Conservation (phyloP, 2,329 filamentous ascomycete species). For the Helminthosporium solani region DNA sequence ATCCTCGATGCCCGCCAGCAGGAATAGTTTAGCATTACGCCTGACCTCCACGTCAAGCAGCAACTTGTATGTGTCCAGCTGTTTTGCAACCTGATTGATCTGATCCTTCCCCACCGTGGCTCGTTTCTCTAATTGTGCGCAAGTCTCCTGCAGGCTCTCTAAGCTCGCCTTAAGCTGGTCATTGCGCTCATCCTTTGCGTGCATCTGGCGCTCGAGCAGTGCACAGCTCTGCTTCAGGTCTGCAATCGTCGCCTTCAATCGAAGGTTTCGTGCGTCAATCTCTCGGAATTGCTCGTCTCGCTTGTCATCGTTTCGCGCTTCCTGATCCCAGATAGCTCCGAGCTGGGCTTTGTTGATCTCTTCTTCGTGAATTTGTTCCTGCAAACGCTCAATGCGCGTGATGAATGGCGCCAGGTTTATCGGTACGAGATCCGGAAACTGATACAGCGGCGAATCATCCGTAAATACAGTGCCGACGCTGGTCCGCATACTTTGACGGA, state of each 20-base stretch:
- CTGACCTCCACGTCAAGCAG: constrained; percentile 46
- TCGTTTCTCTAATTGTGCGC: neutral
- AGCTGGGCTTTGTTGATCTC: constrained; percentile 26
- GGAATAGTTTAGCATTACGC: constrained; percentile 34
- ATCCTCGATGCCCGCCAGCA: constrained; percentile 2
- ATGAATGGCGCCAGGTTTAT: constrained; percentile 27
- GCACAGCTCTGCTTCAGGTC: constrained; percentile 11
- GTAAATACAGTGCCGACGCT: constrained; percentile 37
- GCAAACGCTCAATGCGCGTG: constrained; percentile 33
- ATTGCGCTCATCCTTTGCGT: constrained; percentile 32
- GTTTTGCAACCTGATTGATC: constrained; percentile 24
- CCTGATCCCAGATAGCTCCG: constrained; percentile 19
- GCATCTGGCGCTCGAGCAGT: constrained; percentile 23
- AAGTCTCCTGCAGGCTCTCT: constrained; percentile 7
- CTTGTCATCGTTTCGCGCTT: constrained; percentile 18
- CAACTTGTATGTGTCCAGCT: constrained; percentile 44
- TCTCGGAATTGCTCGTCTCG: neutral
- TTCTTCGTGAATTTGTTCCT: constrained; percentile 35
- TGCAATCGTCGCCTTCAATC: neutral
- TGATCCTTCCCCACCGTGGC: neutral
- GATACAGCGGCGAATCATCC: constrained; percentile 18
- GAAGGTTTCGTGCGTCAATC: constrained; percentile 1
- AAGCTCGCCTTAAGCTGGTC: constrained; percentile 30
- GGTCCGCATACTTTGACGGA: constrained; percentile 16
- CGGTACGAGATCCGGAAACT: constrained; percentile 18